Percentiles rank a stretch among this genome's conserved stretches.
Conservation (phyloP, 2,329 filamentous ascomycete species). For the Colletotrichum sp. region DNA sequence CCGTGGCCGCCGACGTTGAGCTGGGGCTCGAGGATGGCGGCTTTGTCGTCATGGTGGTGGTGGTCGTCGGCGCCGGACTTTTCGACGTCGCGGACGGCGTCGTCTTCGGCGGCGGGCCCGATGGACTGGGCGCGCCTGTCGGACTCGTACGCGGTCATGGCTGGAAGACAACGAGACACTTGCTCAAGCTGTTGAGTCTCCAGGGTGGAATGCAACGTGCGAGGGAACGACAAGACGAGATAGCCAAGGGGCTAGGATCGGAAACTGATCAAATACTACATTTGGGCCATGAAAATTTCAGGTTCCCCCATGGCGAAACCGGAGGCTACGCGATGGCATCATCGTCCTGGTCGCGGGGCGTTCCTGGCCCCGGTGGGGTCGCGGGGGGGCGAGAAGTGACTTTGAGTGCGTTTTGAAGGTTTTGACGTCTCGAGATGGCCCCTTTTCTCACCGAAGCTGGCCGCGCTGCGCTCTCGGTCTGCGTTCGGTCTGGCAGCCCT, state of each 20-base stretch:
- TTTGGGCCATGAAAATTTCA: neutral
- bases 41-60: constrained; percentile 1
- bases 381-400: neutral
- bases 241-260: neutral
- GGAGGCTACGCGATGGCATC: constrained; percentile 13
- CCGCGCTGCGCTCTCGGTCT: neutral
- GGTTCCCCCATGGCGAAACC: neutral
- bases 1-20: constrained; percentile 20
- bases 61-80: neutral
- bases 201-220: neutral
- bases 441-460: neutral
- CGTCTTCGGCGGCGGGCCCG: constrained; percentile 1
- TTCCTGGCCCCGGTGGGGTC: constrained; percentile 1
- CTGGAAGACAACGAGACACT: no score
- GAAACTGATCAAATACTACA: neutral
- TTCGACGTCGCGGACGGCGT: constrained; percentile 4
- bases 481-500: neutral
- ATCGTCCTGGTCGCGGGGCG: constrained; percentile 3
- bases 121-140: neutral
- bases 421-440: neutral
- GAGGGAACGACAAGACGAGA: neutral
- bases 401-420: neutral
- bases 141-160: constrained; percentile 11
- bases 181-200: no score
- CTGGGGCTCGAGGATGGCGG: constrained; percentile 17